Evolutionary conservation across 768 basidiomycete species (phyloP), one percentile per base, ranked within the genome.

Genomic region (Punctularia strigosozonata): DNA sequence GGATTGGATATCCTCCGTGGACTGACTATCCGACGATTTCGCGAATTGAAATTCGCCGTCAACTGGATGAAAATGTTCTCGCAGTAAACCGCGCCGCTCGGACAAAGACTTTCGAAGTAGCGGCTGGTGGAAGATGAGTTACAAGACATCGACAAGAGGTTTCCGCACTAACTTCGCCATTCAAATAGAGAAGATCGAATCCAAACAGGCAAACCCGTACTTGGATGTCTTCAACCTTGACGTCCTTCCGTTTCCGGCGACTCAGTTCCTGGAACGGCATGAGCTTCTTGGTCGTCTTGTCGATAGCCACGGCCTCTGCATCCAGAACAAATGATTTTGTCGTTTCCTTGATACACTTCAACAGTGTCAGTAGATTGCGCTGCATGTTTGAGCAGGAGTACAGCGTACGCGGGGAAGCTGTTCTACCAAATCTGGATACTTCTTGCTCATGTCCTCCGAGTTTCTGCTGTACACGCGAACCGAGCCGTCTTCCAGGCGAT

Each of bases 201-300:
- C 83, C 95, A 51, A 97, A 98, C 17, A 99, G 68, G 54, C 91
- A 97, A 8, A 98, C 95, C 49, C 80, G 78, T 42, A 99, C 88
- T 65, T 91, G 85, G 50, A 99, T 95, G 56, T 98, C 95, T 58
- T 98, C 92, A 3, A 92, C 78, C 56, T 86, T 91, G 49, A 99
- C 95, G 46, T 99, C 95, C 61, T 99, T 99, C 36, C 95, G 78
- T 58, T 98, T 98, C 42, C 95, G 73, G 46, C 75, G 73, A 52
- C 88, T 90, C 10, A 99, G 72, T 54, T 99, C 94, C 59, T 99
- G 95, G 78, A 99, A 99, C 1, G 94, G 95, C 75, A 98, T 78
- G 26, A 99, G 67, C 54, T 82, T 88, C 18, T 77, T 77, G 3
- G 84, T 84, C 20, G 68, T 68, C 37, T 76, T 71, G 57, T 99